These are phyloP conservation scores for Amaranthus palmeri DNA, from an alignment of 148 eudicot species.

Conservation along the genomic window DNA sequence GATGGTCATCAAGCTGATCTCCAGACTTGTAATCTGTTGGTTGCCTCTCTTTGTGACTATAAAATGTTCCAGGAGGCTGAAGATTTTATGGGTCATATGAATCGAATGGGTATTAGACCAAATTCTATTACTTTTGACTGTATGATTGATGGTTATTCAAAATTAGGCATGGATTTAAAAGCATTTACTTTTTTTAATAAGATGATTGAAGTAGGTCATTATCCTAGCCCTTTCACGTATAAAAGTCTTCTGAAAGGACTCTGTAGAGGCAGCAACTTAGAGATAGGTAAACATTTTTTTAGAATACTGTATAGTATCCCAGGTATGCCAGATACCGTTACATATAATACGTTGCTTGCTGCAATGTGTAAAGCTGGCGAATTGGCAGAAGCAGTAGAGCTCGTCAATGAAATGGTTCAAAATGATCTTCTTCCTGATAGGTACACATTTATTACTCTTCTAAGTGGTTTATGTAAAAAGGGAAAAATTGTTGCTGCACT, in stretches of 20 bases:
- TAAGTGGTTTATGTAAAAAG: constrained; percentile 57
- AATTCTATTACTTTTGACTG: constrained; percentile 55
- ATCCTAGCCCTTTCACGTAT: constrained; percentile 58
- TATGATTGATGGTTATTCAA: constrained; percentile 59
- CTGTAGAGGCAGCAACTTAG: constrained; percentile 47
- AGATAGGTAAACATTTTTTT: constrained; percentile 54
- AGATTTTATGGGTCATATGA: constrained; percentile 60
- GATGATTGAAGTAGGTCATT: constrained; percentile 51
- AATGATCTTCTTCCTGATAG: constrained; percentile 52
- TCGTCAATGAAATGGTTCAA: constrained; percentile 61
- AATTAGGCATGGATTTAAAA: constrained; percentile 42
- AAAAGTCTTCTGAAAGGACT: constrained; percentile 71
- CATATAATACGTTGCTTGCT: constrained; percentile 60
- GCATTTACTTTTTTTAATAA: constrained; percentile 61
- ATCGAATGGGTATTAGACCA: constrained; percentile 39
- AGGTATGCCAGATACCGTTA: constrained; percentile 41
- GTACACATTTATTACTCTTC: constrained; percentile 53
- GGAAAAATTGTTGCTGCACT: constrained; percentile 56
- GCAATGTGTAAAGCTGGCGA: constrained; percentile 53
- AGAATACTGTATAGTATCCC: constrained; percentile 40
- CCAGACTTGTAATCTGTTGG: constrained; percentile 48
- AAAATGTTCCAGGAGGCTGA: constrained; percentile 56
- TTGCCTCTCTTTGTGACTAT: constrained; percentile 50
- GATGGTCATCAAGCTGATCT: constrained; percentile 36
- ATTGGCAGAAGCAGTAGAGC: constrained; percentile 40